Evolutionary conservation across 352 stramenopile genomes (phyloP).

Genomic region (Phytopythium kandeliae): DNA sequence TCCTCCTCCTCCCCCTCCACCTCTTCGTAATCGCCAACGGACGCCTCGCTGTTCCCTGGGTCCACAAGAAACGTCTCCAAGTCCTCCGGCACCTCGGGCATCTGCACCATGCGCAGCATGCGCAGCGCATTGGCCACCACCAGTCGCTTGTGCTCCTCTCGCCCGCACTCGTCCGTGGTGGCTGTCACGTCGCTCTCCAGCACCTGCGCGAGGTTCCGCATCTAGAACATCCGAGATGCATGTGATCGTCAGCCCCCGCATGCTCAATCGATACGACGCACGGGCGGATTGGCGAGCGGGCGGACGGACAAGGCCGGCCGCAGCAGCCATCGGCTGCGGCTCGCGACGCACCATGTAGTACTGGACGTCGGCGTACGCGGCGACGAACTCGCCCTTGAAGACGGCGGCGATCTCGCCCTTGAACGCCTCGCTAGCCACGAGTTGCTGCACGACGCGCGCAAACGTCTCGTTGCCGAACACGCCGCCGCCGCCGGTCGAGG

Average conservation of each 20-base stretch:
- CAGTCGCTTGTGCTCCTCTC: conserved; percentile 34
- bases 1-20: conserved; percentile 42
- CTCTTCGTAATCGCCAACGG: conserved; percentile 6
- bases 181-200: conserved; percentile 25
- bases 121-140: conserved; percentile 65
- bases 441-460: conserved; percentile 61
- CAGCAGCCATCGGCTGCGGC: too few relatives aligned
- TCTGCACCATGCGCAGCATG: conserved; percentile 67
- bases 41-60: conserved; percentile 10
- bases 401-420: conserved; percentile 79
- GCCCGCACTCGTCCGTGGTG: conserved; percentile 17
- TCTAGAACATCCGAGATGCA: too few relatives aligned
- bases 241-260: too few relatives aligned
- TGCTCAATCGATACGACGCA: too few relatives aligned
- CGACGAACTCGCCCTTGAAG: conserved; percentile 84
- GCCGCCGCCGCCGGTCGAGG: conserved; percentile 4
- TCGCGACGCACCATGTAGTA: conserved; percentile 76
- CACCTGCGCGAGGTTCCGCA: conserved; percentile 65
- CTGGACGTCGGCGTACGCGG: conserved; percentile 80
- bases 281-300: too few relatives aligned
- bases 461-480: conserved; percentile 86
- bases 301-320: too few relatives aligned
- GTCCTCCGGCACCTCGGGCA: conserved; percentile 54
- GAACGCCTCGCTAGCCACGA: conserved; percentile 58
- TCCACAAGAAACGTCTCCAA: conserved; percentile 70